phyloP scores from a whole-genome alignment of 2,329 filamentous ascomycete genomes.

The Corinectria fuckeliana region DNA sequence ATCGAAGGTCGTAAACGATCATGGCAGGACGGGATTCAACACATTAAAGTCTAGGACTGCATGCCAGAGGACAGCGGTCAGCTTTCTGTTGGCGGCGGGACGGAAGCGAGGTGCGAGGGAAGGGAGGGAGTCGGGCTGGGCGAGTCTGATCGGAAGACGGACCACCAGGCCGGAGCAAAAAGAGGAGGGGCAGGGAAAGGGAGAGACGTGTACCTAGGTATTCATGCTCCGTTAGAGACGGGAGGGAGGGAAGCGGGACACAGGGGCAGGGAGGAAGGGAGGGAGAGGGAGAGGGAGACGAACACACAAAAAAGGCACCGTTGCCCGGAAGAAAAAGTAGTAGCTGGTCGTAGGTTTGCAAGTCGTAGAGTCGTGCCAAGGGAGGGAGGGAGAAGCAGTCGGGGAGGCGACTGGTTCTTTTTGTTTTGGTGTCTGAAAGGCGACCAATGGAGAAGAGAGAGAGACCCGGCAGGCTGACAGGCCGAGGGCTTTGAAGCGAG shows the following conservation, averaged over 20 bases:
- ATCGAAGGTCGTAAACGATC: slow-evolving; percentile 38
- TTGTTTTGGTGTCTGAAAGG: slow-evolving; percentile 6
- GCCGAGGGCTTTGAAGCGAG: not conserved
- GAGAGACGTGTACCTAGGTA: slow-evolving; percentile 1
- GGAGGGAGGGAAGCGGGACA: slow-evolving; percentile 9
- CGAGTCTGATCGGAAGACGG: slow-evolving; percentile 23
- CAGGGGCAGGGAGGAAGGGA: slow-evolving; percentile 26
- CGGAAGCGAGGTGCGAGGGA: slow-evolving; percentile 15
- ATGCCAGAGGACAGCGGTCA: slow-evolving; percentile 30
- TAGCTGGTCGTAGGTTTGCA: slow-evolving; percentile 1
- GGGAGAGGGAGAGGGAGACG: slow-evolving; percentile 18
- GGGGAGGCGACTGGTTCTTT: slow-evolving; percentile 4
- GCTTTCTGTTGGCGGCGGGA: slow-evolving; percentile 27
- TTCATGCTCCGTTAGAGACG: not conserved
- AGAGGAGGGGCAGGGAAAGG: slow-evolving; percentile 35
- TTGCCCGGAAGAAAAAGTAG: slow-evolving; percentile 4
- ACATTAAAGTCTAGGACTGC: slow-evolving; percentile 39
- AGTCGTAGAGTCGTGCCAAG: slow-evolving; percentile 1
- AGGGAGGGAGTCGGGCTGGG: slow-evolving; percentile 34
- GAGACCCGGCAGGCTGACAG: slow-evolving; percentile 3
- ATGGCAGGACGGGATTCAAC: slow-evolving; percentile 33
- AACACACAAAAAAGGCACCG: slow-evolving; percentile 15
- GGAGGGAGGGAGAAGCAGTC: not conserved
- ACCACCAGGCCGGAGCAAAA: slow-evolving; percentile 33
- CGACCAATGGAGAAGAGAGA: slow-evolving; percentile 11